Percentiles rank a stretch among this genome's conserved stretches.
phyloP scores from a whole-genome alignment of 345 rosid genomes.

The Rubroshorea leprosula region DNA sequence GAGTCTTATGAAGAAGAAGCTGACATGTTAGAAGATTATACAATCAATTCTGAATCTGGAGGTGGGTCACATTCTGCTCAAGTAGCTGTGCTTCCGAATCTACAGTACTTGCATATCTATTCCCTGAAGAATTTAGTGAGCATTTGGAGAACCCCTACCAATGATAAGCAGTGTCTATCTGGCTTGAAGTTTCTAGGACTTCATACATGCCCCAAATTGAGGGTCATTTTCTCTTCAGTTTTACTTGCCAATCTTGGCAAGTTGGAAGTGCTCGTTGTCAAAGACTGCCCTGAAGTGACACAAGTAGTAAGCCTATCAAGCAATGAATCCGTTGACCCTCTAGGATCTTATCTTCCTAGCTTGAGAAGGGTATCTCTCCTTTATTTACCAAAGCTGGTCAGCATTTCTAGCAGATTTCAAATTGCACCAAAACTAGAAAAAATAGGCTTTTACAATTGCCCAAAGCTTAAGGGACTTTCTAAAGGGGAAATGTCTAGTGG shows the following conservation, averaged over 20 bases:
- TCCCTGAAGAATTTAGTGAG: slow-evolving; percentile 11
- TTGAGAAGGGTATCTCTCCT: slow-evolving; percentile 1
- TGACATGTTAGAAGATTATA: too few relatives aligned
- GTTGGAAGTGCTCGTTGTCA: slow-evolving; percentile 8
- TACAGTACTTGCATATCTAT: slow-evolving; percentile 11
- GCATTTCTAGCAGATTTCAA: not conserved
- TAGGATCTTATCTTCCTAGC: not conserved
- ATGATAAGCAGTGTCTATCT: not conserved
- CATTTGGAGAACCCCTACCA: slow-evolving; percentile 15
- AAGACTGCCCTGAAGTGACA: slow-evolving; percentile 7
- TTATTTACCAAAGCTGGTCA: slow-evolving; percentile 9
- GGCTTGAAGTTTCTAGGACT: slow-evolving; percentile 16
- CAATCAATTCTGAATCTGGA: too few relatives aligned
- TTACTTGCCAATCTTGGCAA: slow-evolving; percentile 1
- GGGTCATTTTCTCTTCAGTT: not conserved
- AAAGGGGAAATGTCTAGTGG: not conserved
- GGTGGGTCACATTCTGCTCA: too few relatives aligned
- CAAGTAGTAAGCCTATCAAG: not conserved
- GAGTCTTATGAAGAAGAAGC: too few relatives aligned
- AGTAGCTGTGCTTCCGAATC: not conserved
- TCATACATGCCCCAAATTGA: slow-evolving; percentile 1
- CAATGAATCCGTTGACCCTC: not conserved
- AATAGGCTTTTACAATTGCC: slow-evolving; percentile 9
- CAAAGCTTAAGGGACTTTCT: slow-evolving; percentile 1
- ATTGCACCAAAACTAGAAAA: slow-evolving; percentile 12